phyloP scores from a whole-genome alignment of 139 green algal genomes.

The Ettlia oleoabundans region DNA sequence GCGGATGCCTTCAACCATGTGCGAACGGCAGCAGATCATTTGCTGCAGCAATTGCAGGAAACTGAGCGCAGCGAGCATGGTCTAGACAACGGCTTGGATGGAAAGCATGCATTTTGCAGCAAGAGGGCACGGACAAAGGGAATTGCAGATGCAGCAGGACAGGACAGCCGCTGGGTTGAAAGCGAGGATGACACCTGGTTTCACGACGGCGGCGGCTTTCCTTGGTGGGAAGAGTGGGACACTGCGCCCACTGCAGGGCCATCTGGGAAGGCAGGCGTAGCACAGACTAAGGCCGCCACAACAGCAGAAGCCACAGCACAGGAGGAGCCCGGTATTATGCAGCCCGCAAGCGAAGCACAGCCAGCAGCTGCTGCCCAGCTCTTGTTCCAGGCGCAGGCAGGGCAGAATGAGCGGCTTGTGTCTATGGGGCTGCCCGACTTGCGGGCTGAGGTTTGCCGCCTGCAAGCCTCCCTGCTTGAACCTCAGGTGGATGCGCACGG shows the following conservation, averaged over 20 bases:
- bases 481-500: not conserved
- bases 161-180: too few relatives aligned
- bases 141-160: too few relatives aligned
- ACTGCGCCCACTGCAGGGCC: too few relatives aligned
- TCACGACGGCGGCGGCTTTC: constrained; percentile 16
- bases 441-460: constrained; percentile 22
- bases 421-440: constrained; percentile 26
- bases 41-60: constrained; percentile 3
- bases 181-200: not conserved
- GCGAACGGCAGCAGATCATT: not conserved
- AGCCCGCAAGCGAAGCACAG: not conserved
- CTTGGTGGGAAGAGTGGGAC: constrained; percentile 43
- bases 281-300: not conserved
- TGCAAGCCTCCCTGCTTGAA: constrained; percentile 14
- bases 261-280: not conserved
- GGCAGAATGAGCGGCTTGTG: not conserved
- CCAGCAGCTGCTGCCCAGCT: too few relatives aligned
- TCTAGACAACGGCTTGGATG: too few relatives aligned
- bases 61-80: not conserved
- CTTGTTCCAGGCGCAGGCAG: not conserved
- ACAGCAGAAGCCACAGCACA: not conserved
- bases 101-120: too few relatives aligned
- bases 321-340: not conserved
- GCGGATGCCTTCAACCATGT: constrained; percentile 35
- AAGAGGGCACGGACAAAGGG: not conserved